Evolutionary conservation across 768 basidiomycete species (phyloP).

Genomic region (Serpula lacrymans): DNA sequence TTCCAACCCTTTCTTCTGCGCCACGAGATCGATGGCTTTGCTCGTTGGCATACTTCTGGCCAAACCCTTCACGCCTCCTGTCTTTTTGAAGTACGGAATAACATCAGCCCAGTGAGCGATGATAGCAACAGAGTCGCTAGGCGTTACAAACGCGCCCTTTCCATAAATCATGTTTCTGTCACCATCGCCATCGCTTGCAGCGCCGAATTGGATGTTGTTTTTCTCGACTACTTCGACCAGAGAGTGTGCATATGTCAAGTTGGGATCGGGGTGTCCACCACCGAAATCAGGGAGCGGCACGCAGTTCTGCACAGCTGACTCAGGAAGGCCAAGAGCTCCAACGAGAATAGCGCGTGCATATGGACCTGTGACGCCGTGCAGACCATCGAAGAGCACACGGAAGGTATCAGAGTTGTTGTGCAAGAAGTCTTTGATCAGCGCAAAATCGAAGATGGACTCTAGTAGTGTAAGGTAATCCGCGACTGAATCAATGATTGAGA

Average conservation of each 20-base stretch:
- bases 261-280: constrained; percentile 97
- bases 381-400: constrained; percentile 91
- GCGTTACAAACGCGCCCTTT: constrained; percentile 95
- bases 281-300: constrained; percentile 93
- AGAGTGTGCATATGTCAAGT: constrained; percentile 93
- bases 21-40: constrained; percentile 95
- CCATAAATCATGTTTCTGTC: constrained; percentile 99
- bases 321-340: constrained; percentile 74
- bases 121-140: constrained; percentile 96
- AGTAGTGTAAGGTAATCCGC: constrained; percentile 82
- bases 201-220: constrained; percentile 85
- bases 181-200: constrained; percentile 96
- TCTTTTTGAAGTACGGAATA: constrained; percentile 86
- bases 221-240: constrained; percentile 92
- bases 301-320: constrained; percentile 85
- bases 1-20: constrained; percentile 88
- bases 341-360: constrained; percentile 90
- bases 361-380: constrained; percentile 96
- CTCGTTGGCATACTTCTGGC: constrained; percentile 98
- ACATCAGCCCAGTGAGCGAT: constrained; percentile 95
- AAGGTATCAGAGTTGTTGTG: constrained; percentile 61
- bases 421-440: constrained; percentile 88
- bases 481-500: constrained; percentile 94
- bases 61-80: constrained; percentile 89
- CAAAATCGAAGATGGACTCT: constrained; percentile 91